Evolutionary conservation across 306 rosid species (phyloP).

Genomic region (Hylodesmum podocarpum): DNA sequence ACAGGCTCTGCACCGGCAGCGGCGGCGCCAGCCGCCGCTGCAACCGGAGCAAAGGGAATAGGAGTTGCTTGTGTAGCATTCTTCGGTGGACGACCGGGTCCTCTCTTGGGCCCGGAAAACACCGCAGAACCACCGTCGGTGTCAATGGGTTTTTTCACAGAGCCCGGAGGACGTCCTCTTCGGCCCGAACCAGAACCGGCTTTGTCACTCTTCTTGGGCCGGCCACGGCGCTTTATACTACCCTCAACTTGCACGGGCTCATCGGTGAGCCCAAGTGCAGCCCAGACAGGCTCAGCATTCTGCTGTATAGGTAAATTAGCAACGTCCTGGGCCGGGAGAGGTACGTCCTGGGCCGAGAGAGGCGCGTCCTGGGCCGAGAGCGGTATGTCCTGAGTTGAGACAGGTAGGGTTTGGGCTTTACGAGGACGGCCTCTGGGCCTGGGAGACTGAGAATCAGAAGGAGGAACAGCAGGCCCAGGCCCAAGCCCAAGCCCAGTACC

Average conservation of each 20-base stretch:
- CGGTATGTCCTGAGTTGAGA: too few species aligned
- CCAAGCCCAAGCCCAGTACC: too few species aligned
- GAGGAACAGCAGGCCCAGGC: too few species aligned
- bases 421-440: conserved; percentile 69
- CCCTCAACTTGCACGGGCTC: conserved; percentile 35
- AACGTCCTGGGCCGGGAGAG: background rate
- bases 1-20: background rate
- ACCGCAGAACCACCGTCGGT: too few species aligned
- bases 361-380: background rate
- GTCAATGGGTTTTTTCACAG: too few species aligned
- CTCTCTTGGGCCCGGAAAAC: conserved; percentile 35
- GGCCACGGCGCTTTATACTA: conserved; percentile 53
- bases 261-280: conserved; percentile 66
- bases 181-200: background rate
- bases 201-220: conserved; percentile 41
- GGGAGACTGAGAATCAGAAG: background rate
- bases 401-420: conserved; percentile 36
- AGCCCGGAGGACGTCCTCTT: conserved; percentile 72
- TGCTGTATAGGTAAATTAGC: background rate
- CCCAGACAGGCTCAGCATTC: conserved; percentile 63
- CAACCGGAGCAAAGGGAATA: conserved; percentile 49
- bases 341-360: conserved; percentile 1
- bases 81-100: conserved; percentile 74
- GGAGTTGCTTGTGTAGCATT: conserved; percentile 44
- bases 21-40: background rate